These are phyloP conservation scores for Ganoderma lingzhi DNA, from an alignment of 1,284 basidiomycete species.

Conservation along the genomic window DNA sequence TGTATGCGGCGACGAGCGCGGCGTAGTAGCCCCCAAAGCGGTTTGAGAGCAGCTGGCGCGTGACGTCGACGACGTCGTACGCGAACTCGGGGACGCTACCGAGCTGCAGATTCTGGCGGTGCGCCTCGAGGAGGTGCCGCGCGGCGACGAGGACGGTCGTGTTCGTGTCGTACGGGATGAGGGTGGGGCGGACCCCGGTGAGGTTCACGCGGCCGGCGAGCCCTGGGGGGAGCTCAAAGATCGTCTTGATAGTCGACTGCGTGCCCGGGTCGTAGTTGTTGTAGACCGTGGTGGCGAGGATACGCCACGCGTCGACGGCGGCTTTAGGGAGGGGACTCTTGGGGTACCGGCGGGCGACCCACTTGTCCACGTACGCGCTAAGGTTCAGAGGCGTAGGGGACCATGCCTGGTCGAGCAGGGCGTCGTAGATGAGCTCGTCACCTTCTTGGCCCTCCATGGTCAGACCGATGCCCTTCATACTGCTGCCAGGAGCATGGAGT, in stretches of 20 bases:
- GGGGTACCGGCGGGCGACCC: slow-evolving; percentile 48
- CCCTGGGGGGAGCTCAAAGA: slow-evolving; percentile 47
- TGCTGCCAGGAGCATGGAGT: slow-evolving; percentile 40
- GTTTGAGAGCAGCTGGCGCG: slow-evolving; percentile 52
- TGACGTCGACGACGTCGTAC: slow-evolving; percentile 52
- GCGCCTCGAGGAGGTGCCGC: slow-evolving; percentile 44
- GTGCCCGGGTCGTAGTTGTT: slow-evolving; percentile 44
- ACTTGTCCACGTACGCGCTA: slow-evolving; percentile 43
- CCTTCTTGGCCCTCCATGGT: slow-evolving; percentile 54
- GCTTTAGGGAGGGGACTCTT: slow-evolving; percentile 37
- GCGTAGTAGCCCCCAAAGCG: slow-evolving; percentile 47
- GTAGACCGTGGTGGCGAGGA: slow-evolving; percentile 50
- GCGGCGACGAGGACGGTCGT: slow-evolving; percentile 48
- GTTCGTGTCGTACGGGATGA: slow-evolving; percentile 50
- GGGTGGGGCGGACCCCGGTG: slow-evolving; percentile 45
- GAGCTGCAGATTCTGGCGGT: slow-evolving; percentile 33
- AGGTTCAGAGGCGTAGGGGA: slow-evolving; percentile 44
- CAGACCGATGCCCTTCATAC: slow-evolving; percentile 51
- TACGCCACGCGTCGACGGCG: slow-evolving; percentile 47
- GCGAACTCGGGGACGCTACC: slow-evolving; percentile 45
- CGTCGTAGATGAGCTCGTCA: slow-evolving; percentile 53
- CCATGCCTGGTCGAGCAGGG: slow-evolving; percentile 55
- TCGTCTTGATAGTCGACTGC: slow-evolving; percentile 51
- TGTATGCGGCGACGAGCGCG: slow-evolving; percentile 43
- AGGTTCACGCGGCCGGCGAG: slow-evolving; percentile 45